Evolutionary conservation across 352 stramenopile species (phyloP).

Genomic region (Discostella stelligera): DNA sequence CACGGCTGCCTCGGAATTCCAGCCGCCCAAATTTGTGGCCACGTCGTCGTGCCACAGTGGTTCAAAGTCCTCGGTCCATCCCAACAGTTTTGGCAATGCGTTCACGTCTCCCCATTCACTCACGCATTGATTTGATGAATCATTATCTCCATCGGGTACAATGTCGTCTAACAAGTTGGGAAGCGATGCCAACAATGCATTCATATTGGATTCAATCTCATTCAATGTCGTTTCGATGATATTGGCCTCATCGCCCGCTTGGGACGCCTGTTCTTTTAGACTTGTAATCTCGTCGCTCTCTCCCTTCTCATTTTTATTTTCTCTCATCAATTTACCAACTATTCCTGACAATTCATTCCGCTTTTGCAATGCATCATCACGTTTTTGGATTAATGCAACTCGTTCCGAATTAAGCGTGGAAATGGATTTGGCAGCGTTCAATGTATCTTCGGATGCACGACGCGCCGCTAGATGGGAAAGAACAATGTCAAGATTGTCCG

Average conservation of each 20-base stretch:
- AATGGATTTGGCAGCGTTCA: constrained; percentile 60
- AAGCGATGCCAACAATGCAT: constrained; percentile 76
- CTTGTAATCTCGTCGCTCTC: constrained; percentile 69
- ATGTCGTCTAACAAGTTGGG: constrained; percentile 86
- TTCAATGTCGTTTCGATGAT: constrained; percentile 62
- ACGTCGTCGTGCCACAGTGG: constrained; percentile 87
- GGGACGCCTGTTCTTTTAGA: constrained; percentile 63
- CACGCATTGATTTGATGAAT: constrained; percentile 81
- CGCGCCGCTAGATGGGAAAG: constrained; percentile 69
- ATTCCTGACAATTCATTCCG: constrained; percentile 71
- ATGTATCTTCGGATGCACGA: constrained; percentile 56
- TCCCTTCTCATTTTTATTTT: constrained; percentile 39
- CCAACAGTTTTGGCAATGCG: constrained; percentile 64
- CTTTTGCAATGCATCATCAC: constrained; percentile 68
- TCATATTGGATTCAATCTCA: constrained; percentile 72
- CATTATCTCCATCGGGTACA: constrained; percentile 82
- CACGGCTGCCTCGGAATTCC: constrained; percentile 79
- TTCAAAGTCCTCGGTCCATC: constrained; percentile 64
- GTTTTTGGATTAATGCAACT: constrained; percentile 61
- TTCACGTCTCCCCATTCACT: constrained; percentile 79
- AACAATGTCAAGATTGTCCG: constrained; percentile 64
- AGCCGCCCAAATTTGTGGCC: constrained; percentile 77
- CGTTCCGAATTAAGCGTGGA: constrained; percentile 50
- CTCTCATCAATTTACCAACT: constrained; percentile 83
- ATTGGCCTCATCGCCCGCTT: constrained; percentile 56